Conservation (phyloP, 2,329 filamentous ascomycete species). For the Tolypocladium ophioglossoides region DNA sequence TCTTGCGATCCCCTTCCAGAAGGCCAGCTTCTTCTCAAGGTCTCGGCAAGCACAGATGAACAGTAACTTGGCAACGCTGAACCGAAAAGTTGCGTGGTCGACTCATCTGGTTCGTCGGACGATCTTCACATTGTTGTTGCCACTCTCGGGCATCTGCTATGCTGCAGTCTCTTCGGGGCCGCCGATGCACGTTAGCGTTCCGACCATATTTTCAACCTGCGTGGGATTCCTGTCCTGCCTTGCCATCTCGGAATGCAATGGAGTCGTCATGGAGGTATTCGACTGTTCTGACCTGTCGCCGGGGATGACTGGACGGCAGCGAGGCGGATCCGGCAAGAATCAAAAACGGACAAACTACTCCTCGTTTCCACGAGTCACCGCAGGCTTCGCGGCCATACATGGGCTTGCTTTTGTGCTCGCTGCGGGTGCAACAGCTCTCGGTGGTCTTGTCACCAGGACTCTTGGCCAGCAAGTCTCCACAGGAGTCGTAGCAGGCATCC, state of each 20-base stretch:
- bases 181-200: constrained; percentile 48
- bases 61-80: constrained; percentile 57
- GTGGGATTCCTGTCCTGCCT: constrained; percentile 64
- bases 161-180: constrained; percentile 55
- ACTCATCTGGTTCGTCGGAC: constrained; percentile 60
- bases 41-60: constrained; percentile 47
- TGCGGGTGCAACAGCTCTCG: constrained; percentile 56
- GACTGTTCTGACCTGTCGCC: constrained; percentile 72
- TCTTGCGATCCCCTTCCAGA: constrained; percentile 62
- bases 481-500: constrained; percentile 55
- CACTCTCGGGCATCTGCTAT: constrained; percentile 56
- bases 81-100: constrained; percentile 55
- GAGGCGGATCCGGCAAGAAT: constrained; percentile 24
- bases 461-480: constrained; percentile 59
- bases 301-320: constrained; percentile 51
- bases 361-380: constrained; percentile 61
- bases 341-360: constrained; percentile 58
- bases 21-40: constrained; percentile 58
- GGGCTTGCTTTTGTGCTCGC: constrained; percentile 59
- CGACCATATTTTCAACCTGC: constrained; percentile 53
- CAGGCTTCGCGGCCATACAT: constrained; percentile 62
- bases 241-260: constrained; percentile 65
- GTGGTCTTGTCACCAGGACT: constrained; percentile 54
- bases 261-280: constrained; percentile 70
- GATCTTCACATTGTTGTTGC: constrained; percentile 57